These are phyloP conservation scores for Epicoccum sorghinum DNA, from an alignment of 2,329 filamentous ascomycete species.

Conservation along the genomic window DNA sequence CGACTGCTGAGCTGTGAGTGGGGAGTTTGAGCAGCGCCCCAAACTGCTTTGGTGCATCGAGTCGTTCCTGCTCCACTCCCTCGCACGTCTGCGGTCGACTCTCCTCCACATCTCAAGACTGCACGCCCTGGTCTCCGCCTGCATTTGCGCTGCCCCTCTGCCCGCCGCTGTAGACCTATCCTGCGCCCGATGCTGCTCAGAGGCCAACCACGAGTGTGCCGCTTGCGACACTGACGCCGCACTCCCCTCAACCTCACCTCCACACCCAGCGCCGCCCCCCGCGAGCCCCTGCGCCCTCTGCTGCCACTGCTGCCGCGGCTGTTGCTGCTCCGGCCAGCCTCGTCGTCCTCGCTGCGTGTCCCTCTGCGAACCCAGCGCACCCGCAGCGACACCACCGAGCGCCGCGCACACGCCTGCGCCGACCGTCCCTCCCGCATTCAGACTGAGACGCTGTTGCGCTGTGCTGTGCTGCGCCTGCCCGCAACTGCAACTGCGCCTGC, in stretches of 20 bases:
- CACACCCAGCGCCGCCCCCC: conserved; percentile 14
- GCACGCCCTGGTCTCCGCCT: conserved; percentile 18
- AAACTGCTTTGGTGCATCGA: conserved; percentile 15
- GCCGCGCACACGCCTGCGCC: conserved; percentile 5
- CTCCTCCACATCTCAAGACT: conserved; percentile 9
- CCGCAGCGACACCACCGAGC: background rate
- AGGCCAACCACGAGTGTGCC: conserved; percentile 34
- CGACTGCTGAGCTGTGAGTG: conserved; percentile 2
- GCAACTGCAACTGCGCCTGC: background rate
- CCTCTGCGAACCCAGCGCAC: conserved; percentile 1
- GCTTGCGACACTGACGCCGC: conserved; percentile 42
- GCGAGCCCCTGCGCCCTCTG: background rate
- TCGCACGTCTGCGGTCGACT: background rate
- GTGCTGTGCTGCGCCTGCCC: background rate
- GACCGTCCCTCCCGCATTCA: conserved; percentile 6
- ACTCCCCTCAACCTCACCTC: background rate
- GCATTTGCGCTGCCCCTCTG: conserved; percentile 2
- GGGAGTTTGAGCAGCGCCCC: background rate
- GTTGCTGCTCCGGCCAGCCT: background rate
- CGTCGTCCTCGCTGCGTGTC: conserved; percentile 5
- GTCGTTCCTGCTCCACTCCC: conserved; percentile 13
- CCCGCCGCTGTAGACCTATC: background rate
- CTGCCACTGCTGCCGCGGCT: background rate
- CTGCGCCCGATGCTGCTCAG: conserved; percentile 39
- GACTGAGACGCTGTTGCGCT: conserved; percentile 11